phyloP scores from a whole-genome alignment of 2,329 filamentous ascomycete species.

The Bimuria novae-zelandiae region DNA sequence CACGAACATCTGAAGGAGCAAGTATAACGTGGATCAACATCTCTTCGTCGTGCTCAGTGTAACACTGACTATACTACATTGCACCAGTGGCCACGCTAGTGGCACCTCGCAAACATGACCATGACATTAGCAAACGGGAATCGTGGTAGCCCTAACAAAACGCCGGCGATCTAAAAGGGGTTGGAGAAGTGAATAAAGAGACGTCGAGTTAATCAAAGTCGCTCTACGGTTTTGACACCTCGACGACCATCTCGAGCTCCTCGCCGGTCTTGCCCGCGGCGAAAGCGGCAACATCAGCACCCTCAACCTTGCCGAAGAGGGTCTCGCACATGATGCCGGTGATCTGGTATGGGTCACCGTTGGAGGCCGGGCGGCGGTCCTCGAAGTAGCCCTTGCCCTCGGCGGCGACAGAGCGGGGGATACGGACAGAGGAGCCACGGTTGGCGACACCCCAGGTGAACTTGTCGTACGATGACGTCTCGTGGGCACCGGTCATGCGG shows the following conservation, averaged over 20 bases:
- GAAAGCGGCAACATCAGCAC: constrained; percentile 52
- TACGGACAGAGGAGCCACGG: constrained; percentile 91
- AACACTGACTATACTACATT: constrained; percentile 5
- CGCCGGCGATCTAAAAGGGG: constrained; percentile 1
- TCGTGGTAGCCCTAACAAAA: constrained; percentile 2
- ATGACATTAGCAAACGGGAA: constrained; percentile 1
- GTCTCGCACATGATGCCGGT: constrained; percentile 81
- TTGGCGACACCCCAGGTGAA: constrained; percentile 96
- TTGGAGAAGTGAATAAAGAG: constrained; percentile 1
- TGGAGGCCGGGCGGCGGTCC: constrained; percentile 69
- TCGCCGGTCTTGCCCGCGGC: constrained; percentile 32
- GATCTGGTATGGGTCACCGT: constrained; percentile 85
- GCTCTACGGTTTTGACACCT: constrained; percentile 20
- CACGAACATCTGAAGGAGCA: no score
- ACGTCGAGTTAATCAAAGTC: background rate
- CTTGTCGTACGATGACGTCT: constrained; percentile 91
- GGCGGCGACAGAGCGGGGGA: constrained; percentile 81
- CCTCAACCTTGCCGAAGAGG: constrained; percentile 56
- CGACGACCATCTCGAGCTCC: constrained; percentile 35
- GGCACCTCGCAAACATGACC: constrained; percentile 2
- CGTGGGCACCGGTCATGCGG: constrained; percentile 89
- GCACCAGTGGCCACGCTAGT: background rate
- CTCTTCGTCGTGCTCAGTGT: constrained; percentile 2
- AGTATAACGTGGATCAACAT: background rate
- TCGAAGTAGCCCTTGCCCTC: constrained; percentile 97